phyloP scores from a whole-genome alignment of 345 rosid genomes.

The Acer yangbiense region DNA sequence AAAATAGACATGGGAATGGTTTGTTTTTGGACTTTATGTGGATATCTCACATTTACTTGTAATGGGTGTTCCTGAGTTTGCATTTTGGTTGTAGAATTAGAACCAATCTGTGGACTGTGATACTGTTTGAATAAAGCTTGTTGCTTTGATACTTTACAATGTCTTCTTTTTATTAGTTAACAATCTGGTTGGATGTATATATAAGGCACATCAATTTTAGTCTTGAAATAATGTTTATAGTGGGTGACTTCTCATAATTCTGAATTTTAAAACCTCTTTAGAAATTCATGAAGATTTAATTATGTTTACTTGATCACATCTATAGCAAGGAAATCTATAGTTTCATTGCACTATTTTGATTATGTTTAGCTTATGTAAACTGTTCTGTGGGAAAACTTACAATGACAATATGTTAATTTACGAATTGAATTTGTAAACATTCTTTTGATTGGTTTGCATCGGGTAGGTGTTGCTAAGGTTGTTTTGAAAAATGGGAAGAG shows the following conservation, averaged over 20 bases:
- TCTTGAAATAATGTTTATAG: neutral
- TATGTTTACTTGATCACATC: neutral
- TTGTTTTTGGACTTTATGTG: neutral
- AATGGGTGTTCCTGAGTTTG: neutral
- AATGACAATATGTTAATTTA: neutral
- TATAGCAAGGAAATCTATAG: neutral
- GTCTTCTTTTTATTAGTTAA: no score
- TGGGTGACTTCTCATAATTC: neutral
- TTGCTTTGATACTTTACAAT: neutral
- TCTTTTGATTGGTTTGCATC: slow-evolving; percentile 16
- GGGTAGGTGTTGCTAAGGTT: slow-evolving; percentile 72
- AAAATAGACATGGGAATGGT: neutral
- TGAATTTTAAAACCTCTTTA: neutral
- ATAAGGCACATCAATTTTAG: no score
- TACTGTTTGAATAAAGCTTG: neutral
- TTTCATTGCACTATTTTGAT: neutral
- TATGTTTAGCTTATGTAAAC: neutral
- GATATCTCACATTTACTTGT: neutral
- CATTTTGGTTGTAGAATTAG: neutral
- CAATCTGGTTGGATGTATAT: no score
- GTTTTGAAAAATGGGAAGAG: slow-evolving; percentile 90
- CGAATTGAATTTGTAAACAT: neutral
- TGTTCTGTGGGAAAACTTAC: neutral
- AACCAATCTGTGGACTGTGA: neutral
- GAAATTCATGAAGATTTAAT: neutral